Conservation (phyloP, 371 early-diverging fungal species). For the Mortierella sp. region DNA sequence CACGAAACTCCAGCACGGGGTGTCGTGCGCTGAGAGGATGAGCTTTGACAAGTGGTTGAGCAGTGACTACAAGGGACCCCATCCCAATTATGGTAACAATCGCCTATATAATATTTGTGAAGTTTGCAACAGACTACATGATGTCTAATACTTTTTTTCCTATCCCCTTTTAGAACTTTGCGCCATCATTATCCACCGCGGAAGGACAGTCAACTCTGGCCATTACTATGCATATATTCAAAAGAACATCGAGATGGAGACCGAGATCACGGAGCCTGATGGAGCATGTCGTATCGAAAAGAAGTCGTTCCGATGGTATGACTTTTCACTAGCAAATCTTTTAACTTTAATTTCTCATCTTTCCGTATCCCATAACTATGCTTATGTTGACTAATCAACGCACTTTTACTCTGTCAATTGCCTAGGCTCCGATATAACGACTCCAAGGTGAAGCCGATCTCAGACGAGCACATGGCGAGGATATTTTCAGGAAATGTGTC, state of each 20-base stretch:
- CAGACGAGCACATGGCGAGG: slow-evolving; percentile 35
- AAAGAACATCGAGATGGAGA: slow-evolving; percentile 34
- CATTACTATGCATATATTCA: slow-evolving; percentile 46
- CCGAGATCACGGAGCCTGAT: slow-evolving; percentile 19
- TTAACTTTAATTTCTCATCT: background rate
- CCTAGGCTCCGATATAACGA: slow-evolving; percentile 49
- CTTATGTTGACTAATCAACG: background rate
- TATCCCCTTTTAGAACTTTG: slow-evolving; percentile 26
- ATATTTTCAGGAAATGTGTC: slow-evolving; percentile 33
- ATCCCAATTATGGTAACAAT: slow-evolving; percentile 27
- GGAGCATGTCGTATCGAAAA: slow-evolving; percentile 19
- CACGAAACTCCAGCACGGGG: slow-evolving; percentile 38
- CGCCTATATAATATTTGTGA: background rate
- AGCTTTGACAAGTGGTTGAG: slow-evolving; percentile 42
- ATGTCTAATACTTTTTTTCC: too few species aligned
- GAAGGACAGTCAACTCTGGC: slow-evolving; percentile 31
- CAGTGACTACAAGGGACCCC: slow-evolving; percentile 11
- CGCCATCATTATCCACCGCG: slow-evolving; percentile 44
- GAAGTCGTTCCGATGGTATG: slow-evolving; percentile 36
- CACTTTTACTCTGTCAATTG: background rate
- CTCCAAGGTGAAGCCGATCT: slow-evolving; percentile 25
- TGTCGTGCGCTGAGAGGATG: slow-evolving; percentile 37
- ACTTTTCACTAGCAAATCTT: background rate
- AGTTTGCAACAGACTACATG: background rate
- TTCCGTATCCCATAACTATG: too few species aligned